Evolutionary conservation across 2,329 filamentous ascomycete genomes (phyloP).

Genomic region (Clonostachys sp.): DNA sequence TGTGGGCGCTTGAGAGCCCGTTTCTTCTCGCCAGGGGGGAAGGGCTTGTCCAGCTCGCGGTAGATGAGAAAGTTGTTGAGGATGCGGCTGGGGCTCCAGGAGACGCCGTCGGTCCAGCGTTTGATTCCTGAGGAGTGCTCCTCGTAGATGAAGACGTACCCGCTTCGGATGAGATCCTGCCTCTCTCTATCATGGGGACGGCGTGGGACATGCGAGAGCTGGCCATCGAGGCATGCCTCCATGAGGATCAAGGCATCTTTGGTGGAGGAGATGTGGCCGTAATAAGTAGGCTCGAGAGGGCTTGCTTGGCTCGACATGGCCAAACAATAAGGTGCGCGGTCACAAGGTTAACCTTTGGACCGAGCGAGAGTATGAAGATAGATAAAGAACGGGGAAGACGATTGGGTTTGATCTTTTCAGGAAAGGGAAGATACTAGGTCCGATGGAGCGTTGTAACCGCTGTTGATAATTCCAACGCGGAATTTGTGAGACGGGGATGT

Average conservation of each 20-base stretch:
- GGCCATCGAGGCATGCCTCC: conserved; percentile 70
- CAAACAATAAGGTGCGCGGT: too few relatives aligned
- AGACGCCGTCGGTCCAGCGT: conserved; percentile 87
- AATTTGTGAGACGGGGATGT: too few relatives aligned
- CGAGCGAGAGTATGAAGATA: too few relatives aligned
- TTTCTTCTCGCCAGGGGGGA: conserved; percentile 81
- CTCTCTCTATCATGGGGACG: conserved; percentile 85
- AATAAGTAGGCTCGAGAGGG: conserved; percentile 4
- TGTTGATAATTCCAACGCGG: too few relatives aligned
- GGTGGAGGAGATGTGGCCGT: conserved; percentile 2
- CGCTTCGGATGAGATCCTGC: conserved; percentile 71
- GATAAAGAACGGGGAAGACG: too few relatives aligned
- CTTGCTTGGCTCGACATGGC: not conserved
- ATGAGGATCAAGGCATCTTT: conserved; percentile 73
- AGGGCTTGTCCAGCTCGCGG: conserved; percentile 73
- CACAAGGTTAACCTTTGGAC: too few relatives aligned
- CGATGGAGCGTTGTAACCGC: too few relatives aligned
- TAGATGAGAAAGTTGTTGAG: conserved; percentile 83
- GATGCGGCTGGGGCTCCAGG: conserved; percentile 87
- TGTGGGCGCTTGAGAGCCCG: conserved; percentile 69
- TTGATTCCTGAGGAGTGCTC: conserved; percentile 89
- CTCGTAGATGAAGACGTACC: conserved; percentile 87
- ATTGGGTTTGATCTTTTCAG: too few relatives aligned
- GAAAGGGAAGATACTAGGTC: too few relatives aligned
- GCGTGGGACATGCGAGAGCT: conserved; percentile 71